These are phyloP conservation scores for Podila clonocystis DNA, from an alignment of 192 early-diverging fungal genomes.

Conservation along the genomic window DNA sequence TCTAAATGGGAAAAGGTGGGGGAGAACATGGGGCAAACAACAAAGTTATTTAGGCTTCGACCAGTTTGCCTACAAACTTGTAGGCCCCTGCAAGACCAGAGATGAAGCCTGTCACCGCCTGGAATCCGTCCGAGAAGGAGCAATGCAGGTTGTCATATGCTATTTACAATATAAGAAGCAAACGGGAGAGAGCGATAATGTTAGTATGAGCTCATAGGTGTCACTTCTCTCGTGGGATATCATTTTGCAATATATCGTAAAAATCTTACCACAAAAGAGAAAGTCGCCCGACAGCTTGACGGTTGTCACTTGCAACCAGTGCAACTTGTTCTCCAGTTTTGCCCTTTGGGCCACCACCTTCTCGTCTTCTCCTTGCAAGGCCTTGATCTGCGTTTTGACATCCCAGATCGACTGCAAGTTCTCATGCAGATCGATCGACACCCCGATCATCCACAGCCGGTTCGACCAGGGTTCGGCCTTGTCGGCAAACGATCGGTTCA, in stretches of 20 bases:
- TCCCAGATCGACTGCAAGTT: constrained; percentile 52
- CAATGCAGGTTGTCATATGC: constrained; percentile 65
- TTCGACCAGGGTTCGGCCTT: constrained; percentile 69
- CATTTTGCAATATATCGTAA: not conserved
- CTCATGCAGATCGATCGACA: constrained; percentile 73
- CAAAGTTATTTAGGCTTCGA: constrained; percentile 20
- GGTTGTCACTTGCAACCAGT: constrained; percentile 65
- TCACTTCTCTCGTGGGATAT: constrained; percentile 36
- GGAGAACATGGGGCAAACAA: not conserved
- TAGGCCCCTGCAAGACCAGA: constrained; percentile 60
- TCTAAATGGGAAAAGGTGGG: not conserved
- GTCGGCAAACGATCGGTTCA: constrained; percentile 61
- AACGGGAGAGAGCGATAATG: constrained; percentile 10
- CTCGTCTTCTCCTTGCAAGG: constrained; percentile 34
- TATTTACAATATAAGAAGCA: constrained; percentile 21
- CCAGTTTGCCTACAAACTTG: constrained; percentile 54
- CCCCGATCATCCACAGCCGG: constrained; percentile 75
- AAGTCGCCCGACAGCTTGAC: constrained; percentile 76
- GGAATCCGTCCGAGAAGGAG: constrained; percentile 58
- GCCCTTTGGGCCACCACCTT: constrained; percentile 18
- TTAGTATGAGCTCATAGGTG: not conserved
- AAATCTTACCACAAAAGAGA: constrained; percentile 74
- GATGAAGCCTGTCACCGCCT: constrained; percentile 61
- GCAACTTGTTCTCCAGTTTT: constrained; percentile 58
- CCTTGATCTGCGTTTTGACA: constrained; percentile 34